Evolutionary conservation across 495 filamentous ascomycete species (phyloP).

Genomic region (Copromyces sp.): DNA sequence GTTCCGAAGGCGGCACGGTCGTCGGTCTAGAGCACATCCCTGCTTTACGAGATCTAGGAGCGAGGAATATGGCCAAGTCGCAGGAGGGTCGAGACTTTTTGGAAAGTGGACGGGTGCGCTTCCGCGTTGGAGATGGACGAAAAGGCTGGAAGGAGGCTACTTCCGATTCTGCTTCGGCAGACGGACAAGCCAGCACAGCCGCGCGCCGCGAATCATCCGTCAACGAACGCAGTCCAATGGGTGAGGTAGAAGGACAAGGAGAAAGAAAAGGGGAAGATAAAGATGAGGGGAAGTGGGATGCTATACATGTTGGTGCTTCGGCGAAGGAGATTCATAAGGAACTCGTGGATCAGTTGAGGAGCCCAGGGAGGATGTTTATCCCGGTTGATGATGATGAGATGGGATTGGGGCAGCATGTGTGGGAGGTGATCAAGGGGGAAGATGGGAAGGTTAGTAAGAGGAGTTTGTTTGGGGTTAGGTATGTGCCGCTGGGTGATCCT

Average conservation of each 20-base stretch:
- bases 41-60: constrained; percentile 62
- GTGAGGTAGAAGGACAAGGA: constrained; percentile 12
- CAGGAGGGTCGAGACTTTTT: constrained; percentile 53
- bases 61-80: constrained; percentile 63
- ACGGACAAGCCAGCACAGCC: constrained; percentile 16
- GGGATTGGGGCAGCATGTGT: constrained; percentile 61
- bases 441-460: constrained; percentile 64
- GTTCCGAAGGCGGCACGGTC: constrained; percentile 45
- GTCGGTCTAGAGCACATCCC: constrained; percentile 87
- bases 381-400: constrained; percentile 58
- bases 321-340: constrained; percentile 61
- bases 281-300: constrained; percentile 51
- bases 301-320: constrained; percentile 91
- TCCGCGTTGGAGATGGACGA: constrained; percentile 74
- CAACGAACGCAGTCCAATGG: constrained; percentile 9
- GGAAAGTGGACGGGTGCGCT: constrained; percentile 50
- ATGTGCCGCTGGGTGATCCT: constrained; percentile 90
- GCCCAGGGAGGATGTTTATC: constrained; percentile 76
- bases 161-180: background rate
- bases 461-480: constrained; percentile 74
- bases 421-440: constrained; percentile 78
- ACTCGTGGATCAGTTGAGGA: constrained; percentile 67
- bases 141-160: constrained; percentile 51
- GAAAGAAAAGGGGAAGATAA: background rate
- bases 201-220: background rate